phyloP scores from a whole-genome alignment of 108 stramenopile genomes.

The Mayamaea pseudoterrestris region DNA sequence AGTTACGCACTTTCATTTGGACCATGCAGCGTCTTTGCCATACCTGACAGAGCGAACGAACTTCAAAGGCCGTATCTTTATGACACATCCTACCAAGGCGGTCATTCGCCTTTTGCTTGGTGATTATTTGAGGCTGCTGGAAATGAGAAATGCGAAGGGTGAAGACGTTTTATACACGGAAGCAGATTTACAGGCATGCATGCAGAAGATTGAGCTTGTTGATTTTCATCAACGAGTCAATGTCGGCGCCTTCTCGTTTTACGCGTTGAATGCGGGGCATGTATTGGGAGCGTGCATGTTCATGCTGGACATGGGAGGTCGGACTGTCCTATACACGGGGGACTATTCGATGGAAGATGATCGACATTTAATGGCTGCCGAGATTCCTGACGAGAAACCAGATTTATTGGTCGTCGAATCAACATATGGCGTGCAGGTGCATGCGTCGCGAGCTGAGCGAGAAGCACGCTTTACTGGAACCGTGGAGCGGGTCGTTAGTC shows the following conservation, averaged over 20 bases:
- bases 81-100: conserved; percentile 98
- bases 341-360: conserved; percentile 97
- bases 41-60: conserved; percentile 96
- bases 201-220: conserved; percentile 91
- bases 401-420: conserved; percentile 94
- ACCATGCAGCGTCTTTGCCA: conserved; percentile 94
- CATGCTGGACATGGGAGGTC: conserved; percentile 89
- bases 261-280: conserved; percentile 96
- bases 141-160: conserved; percentile 57
- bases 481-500: conserved; percentile 73
- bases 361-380: conserved; percentile 95
- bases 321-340: conserved; percentile 93
- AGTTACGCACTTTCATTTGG: conserved; percentile 96
- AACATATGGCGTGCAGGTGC: conserved; percentile 95
- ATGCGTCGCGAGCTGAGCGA: conserved; percentile 81
- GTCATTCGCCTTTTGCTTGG: conserved; percentile 86
- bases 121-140: conserved; percentile 82
- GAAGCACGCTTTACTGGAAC: conserved; percentile 90
- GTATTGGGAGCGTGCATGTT: conserved; percentile 99
- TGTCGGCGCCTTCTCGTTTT: conserved; percentile 84
- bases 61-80: conserved; percentile 91
- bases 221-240: conserved; percentile 91
- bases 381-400: conserved; percentile 76
- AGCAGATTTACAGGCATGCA: conserved; percentile 81
- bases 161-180: conserved; percentile 85